phyloP scores from a whole-genome alignment of 2,329 filamentous ascomycete genomes.

The Colletotrichum paranaense region DNA sequence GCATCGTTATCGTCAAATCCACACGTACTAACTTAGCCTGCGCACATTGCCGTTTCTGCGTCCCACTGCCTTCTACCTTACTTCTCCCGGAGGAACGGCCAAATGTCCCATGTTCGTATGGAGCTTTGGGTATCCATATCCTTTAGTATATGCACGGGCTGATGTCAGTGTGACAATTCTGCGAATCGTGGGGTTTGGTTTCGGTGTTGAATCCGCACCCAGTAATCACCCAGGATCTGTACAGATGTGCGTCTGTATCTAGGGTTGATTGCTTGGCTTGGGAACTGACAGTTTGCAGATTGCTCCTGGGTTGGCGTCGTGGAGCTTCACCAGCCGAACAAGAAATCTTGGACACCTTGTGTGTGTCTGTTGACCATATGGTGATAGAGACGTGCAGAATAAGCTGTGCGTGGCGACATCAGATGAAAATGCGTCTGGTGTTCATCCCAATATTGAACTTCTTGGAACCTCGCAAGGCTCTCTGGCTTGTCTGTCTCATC shows the following conservation, averaged over 20 bases:
- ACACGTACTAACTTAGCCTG: neutral
- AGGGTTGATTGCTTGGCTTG: neutral
- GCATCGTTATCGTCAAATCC: slow-evolving; percentile 14
- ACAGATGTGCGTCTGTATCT: neutral
- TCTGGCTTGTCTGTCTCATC: neutral
- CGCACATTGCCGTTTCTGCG: slow-evolving; percentile 2
- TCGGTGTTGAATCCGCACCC: too few species aligned
- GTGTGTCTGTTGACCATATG: neutral
- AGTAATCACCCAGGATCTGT: neutral
- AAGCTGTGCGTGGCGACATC: neutral
- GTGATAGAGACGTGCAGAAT: neutral
- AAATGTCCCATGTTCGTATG: neutral
- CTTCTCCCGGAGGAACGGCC: neutral
- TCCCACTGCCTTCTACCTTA: slow-evolving; percentile 3
- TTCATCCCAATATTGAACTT: neutral
- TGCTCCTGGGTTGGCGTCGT: neutral
- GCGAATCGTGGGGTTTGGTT: neutral
- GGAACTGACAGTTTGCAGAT: neutral
- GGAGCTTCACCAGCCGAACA: neutral
- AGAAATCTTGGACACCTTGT: neutral
- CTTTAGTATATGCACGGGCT: neutral
- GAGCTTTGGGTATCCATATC: neutral
- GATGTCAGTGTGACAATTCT: neutral
- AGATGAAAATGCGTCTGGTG: neutral
- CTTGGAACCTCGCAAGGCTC: neutral